Base-by-base conservation (phyloP, 2,329 filamentous ascomycete genomes). In the Chrysoporthe cubensis region DNA sequence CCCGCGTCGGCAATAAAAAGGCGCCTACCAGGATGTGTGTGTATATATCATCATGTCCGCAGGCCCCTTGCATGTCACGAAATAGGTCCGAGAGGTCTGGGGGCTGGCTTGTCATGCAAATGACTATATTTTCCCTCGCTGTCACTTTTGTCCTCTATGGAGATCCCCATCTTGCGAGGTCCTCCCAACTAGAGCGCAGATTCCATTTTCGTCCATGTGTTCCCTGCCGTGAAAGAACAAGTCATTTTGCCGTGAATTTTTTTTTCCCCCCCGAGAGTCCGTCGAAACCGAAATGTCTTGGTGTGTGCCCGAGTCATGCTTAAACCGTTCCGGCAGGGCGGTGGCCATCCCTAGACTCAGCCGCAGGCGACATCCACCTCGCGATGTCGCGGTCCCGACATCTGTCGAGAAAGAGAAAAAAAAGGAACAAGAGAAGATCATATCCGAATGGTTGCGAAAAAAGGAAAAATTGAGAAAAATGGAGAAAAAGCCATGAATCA, bases 401-500 rank as follows among this genome's bases (percentile, higher is more conserved):
- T 66, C 64, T 21, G 44, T 52, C 34, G 43, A 44, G 46, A 46
- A 52, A 60, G 26, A 59, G 50, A 21, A 42, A 58, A 50, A 54
- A 26, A 21, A 59, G 34, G n/a, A 18, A 59, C 42, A 42, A 59
- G 4, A 26, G 40, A 65, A 65, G 52, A 52, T 44, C 50, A 56
- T 43, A n/a, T 56, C 50, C 48, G 50, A 56, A 44, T 46, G 40
- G 52, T 56, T n/a, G 21, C 21, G 11, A 34, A 48, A 34, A 16
- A n/a, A 21, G 3, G n/a, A 48, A 48, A 60, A 62, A 64, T 59
- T 59, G 46, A 66, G 44, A 62, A 64, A 50, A 57, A 52, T 21
- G 46, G 48, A 58, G 63, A 65, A 65, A 64, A 56, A 70, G 68
- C 65, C 68, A 70, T 70, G 57, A 70, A 68, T 70, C 68, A 70